Base-by-base conservation (phyloP, 257 asterid genomes). In the Solanum pinnatisectum region DNA sequence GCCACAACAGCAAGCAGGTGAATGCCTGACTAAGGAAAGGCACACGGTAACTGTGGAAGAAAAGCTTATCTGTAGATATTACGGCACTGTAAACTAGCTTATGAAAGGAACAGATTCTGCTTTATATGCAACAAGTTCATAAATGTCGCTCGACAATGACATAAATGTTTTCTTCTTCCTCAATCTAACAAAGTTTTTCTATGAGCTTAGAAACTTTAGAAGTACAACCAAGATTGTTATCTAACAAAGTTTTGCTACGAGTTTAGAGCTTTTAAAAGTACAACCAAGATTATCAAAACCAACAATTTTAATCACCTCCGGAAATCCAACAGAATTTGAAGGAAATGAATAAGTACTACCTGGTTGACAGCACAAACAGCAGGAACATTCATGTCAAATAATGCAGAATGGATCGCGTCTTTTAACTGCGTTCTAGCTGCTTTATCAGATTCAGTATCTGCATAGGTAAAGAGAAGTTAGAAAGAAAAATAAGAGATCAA, bases 341-440 rank as follows among this genome's bases (percentile, higher is more conserved):
- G 70, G 42, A 82, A 30, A 49, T 30, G 30, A 40, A 27, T 70
- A 35, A 39, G 46, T 42, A 83, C 22, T 90, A 96, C 99, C 99
- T 97, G 99, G 93, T 92, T 93, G 92, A 97, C 92, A 89, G 99
- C 98, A 93, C 99, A 97, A 63, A 97, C 97, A 87, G 98, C 98
- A 87, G 99, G 99, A 90, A 95, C 98, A 89, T 97, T 91, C 98
- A 97, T 91, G 90, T 97, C 98, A 90, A 97, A 97, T 83, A 97
- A 92, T 78, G 99, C 92, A 23, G 96, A 70, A 91, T 93, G 93
- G 85, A 97, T 94, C 85, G 96, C 94, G 84, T 96, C 96, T 89
- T 90, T 92, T 81, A 96, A 94, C 92, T 94, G 99, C 74, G 92
- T 93, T 92, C 99, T 87, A 60, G 99, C 93, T 82, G 92, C 87